Evolutionary conservation across 2,329 filamentous ascomycete genomes (phyloP), one percentile per base, ranked within the genome.

Genomic region (Graphiopsis chlorocephala): DNA sequence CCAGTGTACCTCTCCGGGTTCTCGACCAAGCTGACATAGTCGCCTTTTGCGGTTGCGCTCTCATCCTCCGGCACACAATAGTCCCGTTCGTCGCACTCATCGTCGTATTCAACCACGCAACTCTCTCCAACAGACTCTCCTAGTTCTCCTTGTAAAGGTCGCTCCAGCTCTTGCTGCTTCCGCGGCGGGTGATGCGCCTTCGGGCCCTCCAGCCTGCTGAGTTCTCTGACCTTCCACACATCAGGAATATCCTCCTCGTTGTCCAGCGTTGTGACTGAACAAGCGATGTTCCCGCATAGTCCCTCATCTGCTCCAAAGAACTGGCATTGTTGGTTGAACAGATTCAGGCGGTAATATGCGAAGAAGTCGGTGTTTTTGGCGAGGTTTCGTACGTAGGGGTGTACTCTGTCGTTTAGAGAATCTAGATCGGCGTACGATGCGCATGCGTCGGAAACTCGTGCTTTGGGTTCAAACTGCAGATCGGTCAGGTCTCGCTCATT

Each of bases 51-150:
- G 58, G 85, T 84, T 7, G 90, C 88, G 73, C 91, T 91, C 80
- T 98, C 93, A 75, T 99, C 95, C 72, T 99, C 95, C 0, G 93
- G 92, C 4, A 98, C 87, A 78, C 95, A 99, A 78, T 98, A 99
- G 76, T 99, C 95, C 69, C 95, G 87, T 70, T 97, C 91, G 79
- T 98, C 94, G 78, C 93, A 97, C 78, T 97, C 94, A 73, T 97
- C 94, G 73, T 98, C 94, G 75, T 96, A 96, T 80, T 99, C 95
- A 20, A 98, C 89, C 53, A 99, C 93, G 76, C 95, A 99, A 77
- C 92, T 97, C 81, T 99, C 95, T 61, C 92, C 93, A 0, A 97
- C 94, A 64, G 89, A 82, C 60, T 93, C 92, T 55, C 95, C 95
- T 10, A 99, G 80, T 72, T 88, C 85, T 17, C 94, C 94, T 71